These are phyloP conservation scores for Apiotrichum mycotoxinovorans DNA, from an alignment of 1,284 basidiomycete genomes.

Conservation along the genomic window DNA sequence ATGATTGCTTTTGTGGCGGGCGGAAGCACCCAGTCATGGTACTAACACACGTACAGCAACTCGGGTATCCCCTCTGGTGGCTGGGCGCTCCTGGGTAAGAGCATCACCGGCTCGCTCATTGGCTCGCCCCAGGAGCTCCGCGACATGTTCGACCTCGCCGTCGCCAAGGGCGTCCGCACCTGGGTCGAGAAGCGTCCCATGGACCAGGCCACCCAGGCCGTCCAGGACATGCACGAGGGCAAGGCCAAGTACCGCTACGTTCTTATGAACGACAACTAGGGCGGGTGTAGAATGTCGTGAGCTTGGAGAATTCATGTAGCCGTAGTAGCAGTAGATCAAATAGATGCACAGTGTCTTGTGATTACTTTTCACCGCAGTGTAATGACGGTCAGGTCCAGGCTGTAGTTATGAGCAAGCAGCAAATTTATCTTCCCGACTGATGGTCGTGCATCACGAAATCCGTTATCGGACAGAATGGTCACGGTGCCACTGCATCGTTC, in stretches of 20 bases:
- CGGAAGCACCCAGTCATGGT: no score
- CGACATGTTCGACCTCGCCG: constrained; percentile 49
- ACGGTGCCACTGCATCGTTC: no score
- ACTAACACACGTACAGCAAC: no score
- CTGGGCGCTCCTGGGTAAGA: constrained; percentile 11
- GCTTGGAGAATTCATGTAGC: neutral
- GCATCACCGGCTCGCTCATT: constrained; percentile 46
- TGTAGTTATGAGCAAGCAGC: no score
- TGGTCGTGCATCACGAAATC: no score
- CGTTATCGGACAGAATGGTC: no score
- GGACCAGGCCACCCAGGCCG: constrained; percentile 52
- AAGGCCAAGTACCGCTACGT: constrained; percentile 53
- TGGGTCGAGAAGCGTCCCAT: constrained; percentile 53
- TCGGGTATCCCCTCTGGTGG: constrained; percentile 20
- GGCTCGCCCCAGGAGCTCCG: constrained; percentile 48
- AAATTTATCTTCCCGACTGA: no score
- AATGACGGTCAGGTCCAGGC: no score
- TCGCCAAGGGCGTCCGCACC: constrained; percentile 41
- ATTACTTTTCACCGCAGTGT: no score
- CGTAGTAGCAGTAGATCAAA: neutral
- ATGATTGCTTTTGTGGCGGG: no score
- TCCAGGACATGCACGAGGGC: constrained; percentile 51
- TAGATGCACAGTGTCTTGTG: neutral
- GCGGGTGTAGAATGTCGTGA: neutral
- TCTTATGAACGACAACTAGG: constrained; percentile 51